Percentiles rank a stretch among this genome's conserved stretches.
Conservation (phyloP, 176 grass and related monocot species). For the Thalia dealbata region DNA sequence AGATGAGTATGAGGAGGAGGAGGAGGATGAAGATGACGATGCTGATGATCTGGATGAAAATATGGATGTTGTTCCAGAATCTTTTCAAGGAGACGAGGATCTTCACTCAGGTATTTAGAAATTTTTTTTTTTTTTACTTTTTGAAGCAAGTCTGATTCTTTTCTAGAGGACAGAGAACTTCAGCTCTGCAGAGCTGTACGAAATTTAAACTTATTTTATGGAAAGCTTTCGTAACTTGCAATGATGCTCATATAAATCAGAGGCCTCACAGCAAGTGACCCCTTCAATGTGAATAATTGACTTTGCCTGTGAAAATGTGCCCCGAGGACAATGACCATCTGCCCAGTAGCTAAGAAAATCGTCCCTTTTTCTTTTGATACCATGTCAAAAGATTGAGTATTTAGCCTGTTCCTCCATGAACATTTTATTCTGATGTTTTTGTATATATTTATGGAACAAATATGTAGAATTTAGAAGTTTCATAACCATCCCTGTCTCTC, state of each 20-base stretch:
- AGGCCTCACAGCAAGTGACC: neutral
- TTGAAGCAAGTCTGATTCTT: neutral
- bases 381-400: neutral
- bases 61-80: constrained; percentile 46
- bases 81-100: constrained; percentile 42
- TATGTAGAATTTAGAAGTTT: neutral
- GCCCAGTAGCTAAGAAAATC: neutral
- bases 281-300: neutral
- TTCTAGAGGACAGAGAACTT: neutral
- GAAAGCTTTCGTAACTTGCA: neutral
- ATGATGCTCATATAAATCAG: neutral
- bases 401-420: too few species aligned
- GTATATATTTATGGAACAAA: neutral
- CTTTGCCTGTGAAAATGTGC: neutral
- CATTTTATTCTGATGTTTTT: neutral
- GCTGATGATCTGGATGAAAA: constrained; percentile 46
- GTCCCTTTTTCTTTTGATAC: neutral
- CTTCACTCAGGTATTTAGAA: constrained; percentile 43
- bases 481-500: constrained; percentile 1
- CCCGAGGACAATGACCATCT: neutral
- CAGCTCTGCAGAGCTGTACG: neutral
- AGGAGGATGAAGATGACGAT: neutral
- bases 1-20: constrained; percentile 22
- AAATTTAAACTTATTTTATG: neutral
- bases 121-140: constrained; percentile 2